phyloP scores from a whole-genome alignment of 2,329 filamentous ascomycete genomes.

The Sarocladiaceae sp. region DNA sequence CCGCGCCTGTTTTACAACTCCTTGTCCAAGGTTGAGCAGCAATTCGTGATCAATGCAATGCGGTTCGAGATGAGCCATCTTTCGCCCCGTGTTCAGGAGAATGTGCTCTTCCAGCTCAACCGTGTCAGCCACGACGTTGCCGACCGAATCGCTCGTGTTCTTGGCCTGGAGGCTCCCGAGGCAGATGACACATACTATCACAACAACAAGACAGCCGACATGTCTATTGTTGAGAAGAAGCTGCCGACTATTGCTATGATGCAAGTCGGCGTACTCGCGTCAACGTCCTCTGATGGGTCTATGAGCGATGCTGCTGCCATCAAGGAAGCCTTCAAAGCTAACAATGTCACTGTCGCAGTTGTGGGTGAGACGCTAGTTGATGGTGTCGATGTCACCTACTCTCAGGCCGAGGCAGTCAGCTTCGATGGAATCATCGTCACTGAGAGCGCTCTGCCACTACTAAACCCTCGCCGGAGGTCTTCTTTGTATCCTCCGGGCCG shows the following conservation, averaged over 20 bases:
- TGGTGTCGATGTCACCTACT: conserved; percentile 61
- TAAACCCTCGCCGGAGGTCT: conserved; percentile 37
- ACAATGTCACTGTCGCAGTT: conserved; percentile 53
- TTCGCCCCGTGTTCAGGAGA: conserved; percentile 56
- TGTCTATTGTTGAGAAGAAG: conserved; percentile 55
- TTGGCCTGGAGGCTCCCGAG: conserved; percentile 55
- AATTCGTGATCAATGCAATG: conserved; percentile 69
- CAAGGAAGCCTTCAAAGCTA: conserved; percentile 40
- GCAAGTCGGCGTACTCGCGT: conserved; percentile 59
- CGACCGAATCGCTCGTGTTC: conserved; percentile 54
- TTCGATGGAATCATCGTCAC: conserved; percentile 62
- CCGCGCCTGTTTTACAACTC: conserved; percentile 62
- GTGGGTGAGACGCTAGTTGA: conserved; percentile 54
- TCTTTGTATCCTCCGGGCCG: conserved; percentile 60
- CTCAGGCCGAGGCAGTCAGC: conserved; percentile 54
- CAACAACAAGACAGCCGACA: conserved; percentile 57
- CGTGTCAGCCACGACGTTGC: conserved; percentile 64
- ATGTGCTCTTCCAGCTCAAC: conserved; percentile 66
- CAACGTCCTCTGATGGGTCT: conserved; percentile 33
- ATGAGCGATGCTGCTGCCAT: conserved; percentile 46
- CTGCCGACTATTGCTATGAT: conserved; percentile 59
- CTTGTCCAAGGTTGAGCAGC: conserved; percentile 59
- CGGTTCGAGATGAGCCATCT: conserved; percentile 66
- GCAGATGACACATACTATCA: conserved; percentile 65
- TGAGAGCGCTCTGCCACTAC: conserved; percentile 48